These are phyloP conservation scores for Trifolium pratense DNA, from an alignment of 306 rosid genomes.

Conservation along the genomic window DNA sequence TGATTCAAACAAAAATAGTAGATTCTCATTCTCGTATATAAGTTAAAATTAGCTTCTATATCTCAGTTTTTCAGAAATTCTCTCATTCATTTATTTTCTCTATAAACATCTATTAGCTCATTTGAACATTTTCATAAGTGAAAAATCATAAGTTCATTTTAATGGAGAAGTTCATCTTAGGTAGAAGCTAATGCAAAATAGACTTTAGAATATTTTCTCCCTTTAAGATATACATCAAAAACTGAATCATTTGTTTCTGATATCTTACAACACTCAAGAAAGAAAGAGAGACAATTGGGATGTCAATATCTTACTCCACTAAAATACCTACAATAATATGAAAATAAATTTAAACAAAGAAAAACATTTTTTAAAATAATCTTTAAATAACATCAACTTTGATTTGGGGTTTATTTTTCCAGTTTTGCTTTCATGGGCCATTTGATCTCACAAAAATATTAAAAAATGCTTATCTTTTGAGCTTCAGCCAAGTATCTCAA, in stretches of 20 bases:
- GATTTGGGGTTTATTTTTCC: not conserved
- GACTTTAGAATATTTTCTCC: not conserved
- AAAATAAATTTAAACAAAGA: not conserved
- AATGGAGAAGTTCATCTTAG: not conserved
- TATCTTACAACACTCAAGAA: conserved; percentile 7
- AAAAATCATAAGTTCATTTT: not conserved
- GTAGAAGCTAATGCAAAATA: not conserved
- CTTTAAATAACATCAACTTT: conserved; percentile 25
- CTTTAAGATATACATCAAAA: conserved; percentile 8
- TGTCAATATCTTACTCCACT: conserved; percentile 27
- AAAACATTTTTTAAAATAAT: conserved; percentile 6
- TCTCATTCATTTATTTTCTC: not conserved
- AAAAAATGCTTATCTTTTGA: conserved; percentile 14
- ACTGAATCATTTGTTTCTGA: conserved; percentile 14
- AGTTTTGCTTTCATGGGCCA: not conserved
- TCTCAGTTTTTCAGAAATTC: not conserved
- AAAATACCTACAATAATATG: conserved; percentile 13
- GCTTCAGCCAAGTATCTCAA: conserved; percentile 9
- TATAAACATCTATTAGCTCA: conserved; percentile 15
- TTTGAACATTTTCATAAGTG: not conserved
- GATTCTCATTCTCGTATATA: not conserved
- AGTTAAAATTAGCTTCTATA: not conserved
- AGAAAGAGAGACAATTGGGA: conserved; percentile 17
- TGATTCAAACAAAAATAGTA: too few species aligned
- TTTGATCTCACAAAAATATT: not conserved